Conservation (phyloP, 2,329 filamentous ascomycete genomes). For the Colletotrichum euphorbiae region DNA sequence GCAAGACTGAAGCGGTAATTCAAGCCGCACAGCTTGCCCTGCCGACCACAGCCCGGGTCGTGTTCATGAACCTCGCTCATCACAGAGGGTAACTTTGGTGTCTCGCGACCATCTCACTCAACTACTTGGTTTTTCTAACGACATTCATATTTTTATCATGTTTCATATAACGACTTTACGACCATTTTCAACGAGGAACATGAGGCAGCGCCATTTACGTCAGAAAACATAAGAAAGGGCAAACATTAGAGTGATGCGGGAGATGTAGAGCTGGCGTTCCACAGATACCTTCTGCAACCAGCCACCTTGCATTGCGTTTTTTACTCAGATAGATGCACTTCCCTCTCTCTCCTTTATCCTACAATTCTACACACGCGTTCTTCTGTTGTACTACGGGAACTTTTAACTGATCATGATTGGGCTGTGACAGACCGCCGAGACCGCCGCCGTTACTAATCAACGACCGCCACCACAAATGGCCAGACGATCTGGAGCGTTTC, state of each 20-base stretch:
- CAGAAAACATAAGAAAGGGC: background rate
- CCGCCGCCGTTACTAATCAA: constrained; percentile 47
- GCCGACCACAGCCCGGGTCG: background rate
- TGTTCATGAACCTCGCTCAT: too few species aligned
- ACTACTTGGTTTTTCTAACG: background rate
- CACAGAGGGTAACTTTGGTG: background rate
- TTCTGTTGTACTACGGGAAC: constrained; percentile 44
- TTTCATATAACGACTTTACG: constrained; percentile 1
- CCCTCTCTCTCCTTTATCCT: constrained; percentile 20
- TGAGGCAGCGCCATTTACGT: background rate
- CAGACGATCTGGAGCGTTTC: background rate
- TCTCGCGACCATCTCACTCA: background rate
- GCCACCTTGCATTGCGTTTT: constrained; percentile 28
- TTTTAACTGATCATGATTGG: constrained; percentile 54
- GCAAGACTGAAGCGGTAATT: constrained; percentile 34
- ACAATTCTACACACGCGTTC: constrained; percentile 40
- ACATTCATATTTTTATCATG: background rate
- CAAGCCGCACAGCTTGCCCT: background rate
- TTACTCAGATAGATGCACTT: constrained; percentile 36
- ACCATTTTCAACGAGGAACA: background rate
- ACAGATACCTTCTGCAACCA: constrained; percentile 12
- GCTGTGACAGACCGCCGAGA: constrained; percentile 60
- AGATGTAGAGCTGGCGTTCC: constrained; percentile 19
- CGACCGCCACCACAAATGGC: constrained; percentile 26
- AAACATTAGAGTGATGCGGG: background rate